Evolutionary conservation across 106 monocot species (phyloP), one percentile per base, ranked within the genome.

Genomic region (Alisma plantagoaquatica): DNA sequence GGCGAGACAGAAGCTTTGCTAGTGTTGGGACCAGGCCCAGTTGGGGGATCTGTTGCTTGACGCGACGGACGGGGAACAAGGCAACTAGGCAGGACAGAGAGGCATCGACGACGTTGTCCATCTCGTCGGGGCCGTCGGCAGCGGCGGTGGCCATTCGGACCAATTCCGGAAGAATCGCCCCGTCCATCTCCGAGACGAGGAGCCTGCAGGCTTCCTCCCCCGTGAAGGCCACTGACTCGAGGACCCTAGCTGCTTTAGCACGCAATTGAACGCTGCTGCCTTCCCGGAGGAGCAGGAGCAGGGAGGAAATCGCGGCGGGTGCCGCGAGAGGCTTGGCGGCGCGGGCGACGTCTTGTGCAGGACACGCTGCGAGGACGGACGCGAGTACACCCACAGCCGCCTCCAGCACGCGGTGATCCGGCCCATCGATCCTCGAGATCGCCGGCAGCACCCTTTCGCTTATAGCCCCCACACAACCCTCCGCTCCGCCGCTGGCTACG

Each of bases 21-120:
- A 55, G 31, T 5, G 55, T 1, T 3, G 18, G n/a, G n/a, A 65
- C 54, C 31, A 45, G n/a, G 9, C 63, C 21, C 14, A 29, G 28
- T 10, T 16, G 15, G 14, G 43, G 41, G 19, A 64, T 44, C 54
- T 46, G 41, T 11, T 42, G 52, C 23, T 55, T 28, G 29, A 53
- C 14, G 10, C 44, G 43, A 12, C 65, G 54, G 2, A 26, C 43
- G 15, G 14, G 29, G 31, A 55, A 54, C n/a, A 55, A 14, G 3
- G 41, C 24, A 8, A 46, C 20, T 3, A 65, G 55, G 45, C 65
- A 65, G 23, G 65, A 54, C 31, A 65, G 46, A 10, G 46, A 19
- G 0, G 23, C 28, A 23, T 61, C 47, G 3, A 46, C 16, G 0
- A 35, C 30, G 2, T 10, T n/a, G n/a, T n/a, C n/a, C n/a, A n/a